Conservation (phyloP, 1,284 basidiomycete genomes). For the Flammula alnicola region DNA sequence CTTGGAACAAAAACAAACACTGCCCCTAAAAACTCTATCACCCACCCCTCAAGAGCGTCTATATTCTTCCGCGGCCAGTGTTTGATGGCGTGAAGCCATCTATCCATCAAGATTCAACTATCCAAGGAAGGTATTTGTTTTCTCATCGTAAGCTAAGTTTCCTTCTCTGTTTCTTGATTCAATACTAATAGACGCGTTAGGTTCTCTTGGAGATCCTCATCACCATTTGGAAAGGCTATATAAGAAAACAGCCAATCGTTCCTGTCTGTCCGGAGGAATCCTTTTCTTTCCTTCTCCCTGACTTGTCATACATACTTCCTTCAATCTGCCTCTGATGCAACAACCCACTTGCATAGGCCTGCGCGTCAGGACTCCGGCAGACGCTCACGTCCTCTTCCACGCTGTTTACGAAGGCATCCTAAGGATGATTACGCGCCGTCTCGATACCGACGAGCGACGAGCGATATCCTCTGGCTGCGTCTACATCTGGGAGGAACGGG, state of each 20-base stretch:
- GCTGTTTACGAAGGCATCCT: slow-evolving; percentile 64
- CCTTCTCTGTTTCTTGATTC: neutral
- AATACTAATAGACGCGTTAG: neutral
- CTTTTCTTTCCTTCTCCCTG: slow-evolving; percentile 6
- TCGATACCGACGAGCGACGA: slow-evolving; percentile 75
- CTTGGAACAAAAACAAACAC: neutral
- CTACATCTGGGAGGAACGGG: slow-evolving; percentile 83
- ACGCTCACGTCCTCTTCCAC: slow-evolving; percentile 79
- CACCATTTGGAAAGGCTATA: slow-evolving; percentile 1
- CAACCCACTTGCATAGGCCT: slow-evolving; percentile 46
- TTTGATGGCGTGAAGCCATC: neutral
- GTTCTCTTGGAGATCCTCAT: neutral
- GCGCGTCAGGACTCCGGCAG: slow-evolving; percentile 56
- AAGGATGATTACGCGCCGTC: slow-evolving; percentile 72
- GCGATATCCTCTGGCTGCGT: slow-evolving; percentile 70
- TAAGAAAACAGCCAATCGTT: too few relatives aligned
- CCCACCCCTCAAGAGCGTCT: neutral
- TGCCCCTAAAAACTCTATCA: neutral
- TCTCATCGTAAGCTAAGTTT: neutral
- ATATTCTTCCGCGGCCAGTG: neutral
- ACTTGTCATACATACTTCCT: slow-evolving; percentile 7
- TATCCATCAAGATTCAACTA: neutral
- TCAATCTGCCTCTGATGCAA: slow-evolving; percentile 42
- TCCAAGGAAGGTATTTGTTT: neutral
- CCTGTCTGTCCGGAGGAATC: neutral